phyloP scores from a whole-genome alignment of 306 rosid species.

The Argentina anserina region DNA sequence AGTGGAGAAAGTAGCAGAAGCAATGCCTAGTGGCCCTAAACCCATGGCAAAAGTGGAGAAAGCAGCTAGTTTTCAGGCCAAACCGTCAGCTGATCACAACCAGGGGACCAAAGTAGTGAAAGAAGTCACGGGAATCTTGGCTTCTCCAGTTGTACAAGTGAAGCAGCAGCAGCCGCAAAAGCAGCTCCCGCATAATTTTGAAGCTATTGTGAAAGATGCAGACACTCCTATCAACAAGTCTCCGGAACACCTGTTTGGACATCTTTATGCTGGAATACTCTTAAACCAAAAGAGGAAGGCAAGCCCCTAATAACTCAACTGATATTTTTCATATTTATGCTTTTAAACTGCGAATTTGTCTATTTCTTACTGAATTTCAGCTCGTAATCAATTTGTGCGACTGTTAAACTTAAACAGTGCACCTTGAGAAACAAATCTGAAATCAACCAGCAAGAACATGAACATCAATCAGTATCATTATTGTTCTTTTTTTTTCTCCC shows the following conservation, averaged over 20 bases:
- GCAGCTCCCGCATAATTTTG: conserved; percentile 9
- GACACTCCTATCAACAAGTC: conserved; percentile 20
- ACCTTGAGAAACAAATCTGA: neutral
- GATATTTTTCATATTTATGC: neutral
- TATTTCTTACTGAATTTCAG: neutral
- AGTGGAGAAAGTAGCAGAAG: neutral
- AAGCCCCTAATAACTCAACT: neutral
- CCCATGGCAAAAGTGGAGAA: neutral
- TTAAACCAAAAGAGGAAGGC: conserved; percentile 35
- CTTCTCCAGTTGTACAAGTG: neutral
- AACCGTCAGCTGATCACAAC: neutral
- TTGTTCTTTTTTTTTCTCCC: neutral
- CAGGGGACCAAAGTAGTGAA: neutral
- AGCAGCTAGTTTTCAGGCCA: neutral
- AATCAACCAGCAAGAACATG: neutral
- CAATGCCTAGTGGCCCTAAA: neutral
- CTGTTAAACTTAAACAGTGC: neutral
- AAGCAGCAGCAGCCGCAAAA: neutral
- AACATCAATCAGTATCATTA: neutral
- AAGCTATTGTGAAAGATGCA: conserved; percentile 29
- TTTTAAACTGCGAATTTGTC: neutral
- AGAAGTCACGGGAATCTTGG: neutral
- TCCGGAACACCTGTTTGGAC: conserved; percentile 7
- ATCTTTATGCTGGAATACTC: conserved; percentile 28
- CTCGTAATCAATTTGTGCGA: neutral